phyloP scores from a whole-genome alignment of 345 rosid genomes.

The Populus ilicifolia region DNA sequence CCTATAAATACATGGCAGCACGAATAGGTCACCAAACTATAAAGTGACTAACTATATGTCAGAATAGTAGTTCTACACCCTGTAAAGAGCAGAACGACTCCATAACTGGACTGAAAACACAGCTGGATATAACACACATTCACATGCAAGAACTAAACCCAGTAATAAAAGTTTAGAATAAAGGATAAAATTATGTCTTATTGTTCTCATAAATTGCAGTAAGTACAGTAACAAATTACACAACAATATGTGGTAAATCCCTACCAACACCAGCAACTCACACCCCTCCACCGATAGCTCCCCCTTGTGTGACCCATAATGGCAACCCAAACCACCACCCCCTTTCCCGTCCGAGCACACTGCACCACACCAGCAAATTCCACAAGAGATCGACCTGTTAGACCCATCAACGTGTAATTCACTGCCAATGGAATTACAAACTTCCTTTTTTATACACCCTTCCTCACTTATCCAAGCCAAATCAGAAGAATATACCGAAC shows the following conservation, averaged over 20 bases:
- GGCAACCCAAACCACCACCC: conserved; percentile 18
- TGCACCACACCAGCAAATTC: not conserved
- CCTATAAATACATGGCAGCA: not conserved
- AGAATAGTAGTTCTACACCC: not conserved
- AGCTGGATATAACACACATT: not conserved
- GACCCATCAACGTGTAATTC: not conserved
- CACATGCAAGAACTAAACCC: not conserved
- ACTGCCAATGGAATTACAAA: not conserved
- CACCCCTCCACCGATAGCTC: conserved; percentile 18
- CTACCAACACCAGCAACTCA: conserved; percentile 1
- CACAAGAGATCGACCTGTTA: not conserved
- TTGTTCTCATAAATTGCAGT: conserved; percentile 14
- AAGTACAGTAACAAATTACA: conserved; percentile 16
- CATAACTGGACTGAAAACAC: not conserved
- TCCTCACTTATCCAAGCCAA: not conserved
- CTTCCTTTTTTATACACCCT: conserved; percentile 15
- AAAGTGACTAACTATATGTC: not conserved
- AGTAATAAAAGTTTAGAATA: not conserved
- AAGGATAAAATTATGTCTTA: conserved; percentile 13
- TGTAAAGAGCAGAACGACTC: not conserved
- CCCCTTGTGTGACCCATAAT: conserved; percentile 8
- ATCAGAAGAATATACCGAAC: conserved; percentile 20
- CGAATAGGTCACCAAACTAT: not conserved
- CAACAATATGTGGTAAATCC: not conserved
- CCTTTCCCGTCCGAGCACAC: not conserved